These are phyloP conservation scores for Marchantia polymorpha DNA, from an alignment of 225 moss, liverwort and hornwort species.

Conservation along the genomic window DNA sequence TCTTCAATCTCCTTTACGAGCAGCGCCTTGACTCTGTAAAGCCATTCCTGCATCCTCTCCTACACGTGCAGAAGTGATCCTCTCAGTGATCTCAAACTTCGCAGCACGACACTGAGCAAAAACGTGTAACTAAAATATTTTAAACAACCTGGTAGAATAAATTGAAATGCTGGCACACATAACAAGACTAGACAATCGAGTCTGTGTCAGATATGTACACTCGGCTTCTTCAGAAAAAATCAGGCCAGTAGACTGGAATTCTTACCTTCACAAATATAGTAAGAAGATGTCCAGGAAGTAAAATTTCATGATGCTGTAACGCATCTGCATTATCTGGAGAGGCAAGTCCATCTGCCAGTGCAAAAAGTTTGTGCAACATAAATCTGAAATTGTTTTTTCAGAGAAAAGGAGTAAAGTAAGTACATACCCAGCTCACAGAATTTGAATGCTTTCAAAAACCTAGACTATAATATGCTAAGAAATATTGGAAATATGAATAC, in stretches of 20 bases:
- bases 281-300: constrained; percentile 87
- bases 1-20: constrained; percentile 76
- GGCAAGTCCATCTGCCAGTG: constrained; percentile 81
- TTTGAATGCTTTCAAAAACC: no score
- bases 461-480: no score
- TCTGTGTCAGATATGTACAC: background rate
- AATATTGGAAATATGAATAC: no score
- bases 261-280: constrained; percentile 79
- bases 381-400: constrained; percentile 52
- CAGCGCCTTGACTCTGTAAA: constrained; percentile 62
- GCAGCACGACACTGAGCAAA: background rate
- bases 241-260: background rate
- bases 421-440: background rate
- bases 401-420: background rate
- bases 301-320: constrained; percentile 82
- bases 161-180: background rate
- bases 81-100: background rate
- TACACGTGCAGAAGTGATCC: constrained; percentile 28
- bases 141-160: background rate
- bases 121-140: background rate
- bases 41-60: constrained; percentile 98
- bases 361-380: constrained; percentile 95
- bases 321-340: constrained; percentile 89
- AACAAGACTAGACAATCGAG: background rate
- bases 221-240: background rate